Evolutionary conservation across 306 rosid species (phyloP).

Genomic region (Sophora flavescens): DNA sequence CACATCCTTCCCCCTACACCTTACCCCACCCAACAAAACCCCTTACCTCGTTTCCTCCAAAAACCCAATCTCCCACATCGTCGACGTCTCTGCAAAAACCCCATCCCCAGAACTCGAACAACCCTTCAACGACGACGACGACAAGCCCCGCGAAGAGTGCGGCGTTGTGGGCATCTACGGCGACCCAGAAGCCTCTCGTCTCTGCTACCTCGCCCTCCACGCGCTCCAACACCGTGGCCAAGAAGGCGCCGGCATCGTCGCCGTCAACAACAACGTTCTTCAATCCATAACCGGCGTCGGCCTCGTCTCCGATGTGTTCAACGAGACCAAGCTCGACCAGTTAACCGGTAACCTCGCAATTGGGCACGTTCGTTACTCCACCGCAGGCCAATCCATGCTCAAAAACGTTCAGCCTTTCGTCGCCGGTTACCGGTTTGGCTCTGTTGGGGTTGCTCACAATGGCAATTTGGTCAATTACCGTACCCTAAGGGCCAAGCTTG

Average conservation of each 20-base stretch:
- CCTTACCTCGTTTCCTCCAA: slow-evolving; percentile 38
- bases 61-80: slow-evolving; percentile 54
- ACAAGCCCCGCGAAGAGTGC: slow-evolving; percentile 96
- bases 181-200: slow-evolving; percentile 89
- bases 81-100: slow-evolving; percentile 26
- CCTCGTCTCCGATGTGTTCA: slow-evolving; percentile 88
- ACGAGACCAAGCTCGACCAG: slow-evolving; percentile 76
- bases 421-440: slow-evolving; percentile 91
- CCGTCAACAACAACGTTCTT: slow-evolving; percentile 69
- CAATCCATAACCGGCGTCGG: slow-evolving; percentile 89
- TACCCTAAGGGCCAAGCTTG: slow-evolving; percentile 70
- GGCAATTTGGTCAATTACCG: slow-evolving; percentile 88
- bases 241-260: slow-evolving; percentile 92
- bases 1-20: neutral
- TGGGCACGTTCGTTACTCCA: slow-evolving; percentile 93
- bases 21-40: slow-evolving; percentile 33
- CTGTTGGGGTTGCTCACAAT: slow-evolving; percentile 95
- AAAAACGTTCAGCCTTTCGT: slow-evolving; percentile 97
- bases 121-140: slow-evolving; percentile 49
- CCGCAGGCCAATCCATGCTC: slow-evolving; percentile 89
- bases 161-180: slow-evolving; percentile 96
- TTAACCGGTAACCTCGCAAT: slow-evolving; percentile 78
- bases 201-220: slow-evolving; percentile 85
- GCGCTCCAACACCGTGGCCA: slow-evolving; percentile 98
- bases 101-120: slow-evolving; percentile 18